Conservation (phyloP, 2,329 filamentous ascomycete species). For the Aspergillus spinulosporus region DNA sequence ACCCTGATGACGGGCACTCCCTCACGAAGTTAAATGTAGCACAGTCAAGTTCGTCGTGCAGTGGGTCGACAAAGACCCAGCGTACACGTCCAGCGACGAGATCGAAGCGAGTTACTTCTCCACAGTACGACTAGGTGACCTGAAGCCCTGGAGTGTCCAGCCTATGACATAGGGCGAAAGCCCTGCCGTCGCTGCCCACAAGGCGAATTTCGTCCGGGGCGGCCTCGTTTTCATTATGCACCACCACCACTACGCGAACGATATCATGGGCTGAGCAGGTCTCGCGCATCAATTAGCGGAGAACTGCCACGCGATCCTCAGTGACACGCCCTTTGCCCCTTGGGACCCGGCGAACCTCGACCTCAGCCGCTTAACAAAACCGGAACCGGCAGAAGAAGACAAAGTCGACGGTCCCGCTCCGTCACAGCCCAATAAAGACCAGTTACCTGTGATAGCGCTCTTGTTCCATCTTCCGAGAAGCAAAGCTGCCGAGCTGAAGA, state of each 20-base stretch:
- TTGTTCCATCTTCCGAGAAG: constrained; percentile 50
- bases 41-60: constrained; percentile 40
- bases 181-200: constrained; percentile 41
- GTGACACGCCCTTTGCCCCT: constrained; percentile 31
- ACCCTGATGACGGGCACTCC: constrained; percentile 38
- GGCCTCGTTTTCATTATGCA: constrained; percentile 47
- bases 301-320: constrained; percentile 42
- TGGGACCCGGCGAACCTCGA: constrained; percentile 43
- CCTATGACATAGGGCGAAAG: constrained; percentile 37
- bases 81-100: constrained; percentile 42
- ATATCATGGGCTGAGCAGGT: constrained; percentile 46
- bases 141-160: constrained; percentile 36
- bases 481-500: constrained; percentile 45
- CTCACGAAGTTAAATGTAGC: constrained; percentile 38
- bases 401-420: constrained; percentile 17
- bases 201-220: constrained; percentile 46
- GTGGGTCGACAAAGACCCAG: constrained; percentile 34
- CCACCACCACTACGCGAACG: constrained; percentile 47
- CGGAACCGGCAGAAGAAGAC: constrained; percentile 28
- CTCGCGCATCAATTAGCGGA: constrained; percentile 46
- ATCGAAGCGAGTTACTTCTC: constrained; percentile 41
- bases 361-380: constrained; percentile 35
- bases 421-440: constrained; percentile 17
- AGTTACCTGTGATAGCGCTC: constrained; percentile 24
- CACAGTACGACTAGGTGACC: constrained; percentile 34